Percentiles rank a stretch among this genome's conserved stretches.
Conservation (phyloP, 1,139 yeast genomes). For the Williopsis jadinii region DNA sequence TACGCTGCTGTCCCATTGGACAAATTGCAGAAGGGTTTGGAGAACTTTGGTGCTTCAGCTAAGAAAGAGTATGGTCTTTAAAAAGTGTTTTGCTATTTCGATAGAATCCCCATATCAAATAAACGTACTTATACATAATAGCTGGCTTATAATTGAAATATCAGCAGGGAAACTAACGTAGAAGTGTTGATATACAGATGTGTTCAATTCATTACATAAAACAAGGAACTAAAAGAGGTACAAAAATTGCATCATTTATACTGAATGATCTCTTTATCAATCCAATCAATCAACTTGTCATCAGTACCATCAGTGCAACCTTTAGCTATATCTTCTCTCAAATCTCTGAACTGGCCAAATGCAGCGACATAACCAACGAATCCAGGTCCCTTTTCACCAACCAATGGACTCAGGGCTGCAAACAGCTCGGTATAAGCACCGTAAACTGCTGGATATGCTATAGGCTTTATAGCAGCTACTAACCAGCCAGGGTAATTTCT, state of each 20-base stretch:
- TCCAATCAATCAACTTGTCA: constrained; percentile 25
- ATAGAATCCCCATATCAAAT: no score
- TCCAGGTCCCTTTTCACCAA: constrained; percentile 20
- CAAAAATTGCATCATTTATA: constrained; percentile 5
- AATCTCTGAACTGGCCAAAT: constrained; percentile 26
- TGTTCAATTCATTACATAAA: no score
- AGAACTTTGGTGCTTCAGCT: constrained; percentile 50
- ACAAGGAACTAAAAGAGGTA: no score
- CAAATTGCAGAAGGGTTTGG: constrained; percentile 42
- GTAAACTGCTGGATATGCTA: constrained; percentile 24
- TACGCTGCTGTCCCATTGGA: constrained; percentile 68
- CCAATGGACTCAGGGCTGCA: constrained; percentile 34
- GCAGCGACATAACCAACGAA: constrained; percentile 26
- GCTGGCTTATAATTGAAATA: no score
- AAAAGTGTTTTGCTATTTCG: not conserved
- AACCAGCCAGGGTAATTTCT: constrained; percentile 21
- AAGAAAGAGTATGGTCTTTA: constrained; percentile 31
- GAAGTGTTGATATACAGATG: no score
- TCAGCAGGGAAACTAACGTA: no score
- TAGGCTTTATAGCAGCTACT: constrained; percentile 7
- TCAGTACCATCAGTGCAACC: constrained; percentile 27
- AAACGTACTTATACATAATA: no score
- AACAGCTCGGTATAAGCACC: constrained; percentile 39
- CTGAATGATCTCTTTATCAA: constrained; percentile 21
- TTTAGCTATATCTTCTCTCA: constrained; percentile 26